Percentiles rank a stretch among this genome's conserved stretches.
These are phyloP conservation scores for Macrotyloma uniflorum DNA, from an alignment of 306 rosid genomes.

Conservation along the genomic window DNA sequence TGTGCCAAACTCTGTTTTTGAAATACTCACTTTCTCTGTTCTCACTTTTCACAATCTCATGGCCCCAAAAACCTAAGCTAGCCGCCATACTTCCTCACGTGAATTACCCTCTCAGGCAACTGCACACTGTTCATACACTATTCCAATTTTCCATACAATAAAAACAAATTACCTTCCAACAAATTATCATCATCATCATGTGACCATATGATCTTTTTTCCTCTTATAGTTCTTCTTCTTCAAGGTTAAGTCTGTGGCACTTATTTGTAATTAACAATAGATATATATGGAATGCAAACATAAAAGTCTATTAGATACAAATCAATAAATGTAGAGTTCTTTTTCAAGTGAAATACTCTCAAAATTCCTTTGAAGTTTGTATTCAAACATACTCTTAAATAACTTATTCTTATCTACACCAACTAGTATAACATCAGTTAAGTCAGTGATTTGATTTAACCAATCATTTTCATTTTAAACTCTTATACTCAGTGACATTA, in stretches of 20 bases:
- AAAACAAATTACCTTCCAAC: neutral
- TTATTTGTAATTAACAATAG: neutral
- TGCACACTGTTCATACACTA: neutral
- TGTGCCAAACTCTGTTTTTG: neutral
- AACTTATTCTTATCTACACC: too few species aligned
- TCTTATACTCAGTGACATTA: neutral
- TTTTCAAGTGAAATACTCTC: too few species aligned
- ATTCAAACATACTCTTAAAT: too few species aligned
- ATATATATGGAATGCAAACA: neutral
- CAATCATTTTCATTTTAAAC: too few species aligned
- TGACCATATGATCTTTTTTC: neutral
- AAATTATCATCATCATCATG: neutral
- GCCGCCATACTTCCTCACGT: conserved; percentile 35
- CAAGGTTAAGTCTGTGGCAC: neutral
- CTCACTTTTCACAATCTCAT: neutral
- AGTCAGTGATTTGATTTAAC: too few species aligned
- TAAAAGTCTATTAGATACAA: too few species aligned
- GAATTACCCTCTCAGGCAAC: conserved; percentile 29
- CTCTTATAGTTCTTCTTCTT: neutral
- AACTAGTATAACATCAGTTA: too few species aligned
- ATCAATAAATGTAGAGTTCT: too few species aligned
- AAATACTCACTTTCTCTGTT: neutral
- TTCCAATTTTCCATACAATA: conserved; percentile 27
- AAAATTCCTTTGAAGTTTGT: too few species aligned
- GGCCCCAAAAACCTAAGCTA: neutral